Evolutionary conservation across 805 yeast genomes (phyloP), one percentile per base, ranked within the genome.

Genomic region (Metschnikowia baotianmanensis): DNA sequence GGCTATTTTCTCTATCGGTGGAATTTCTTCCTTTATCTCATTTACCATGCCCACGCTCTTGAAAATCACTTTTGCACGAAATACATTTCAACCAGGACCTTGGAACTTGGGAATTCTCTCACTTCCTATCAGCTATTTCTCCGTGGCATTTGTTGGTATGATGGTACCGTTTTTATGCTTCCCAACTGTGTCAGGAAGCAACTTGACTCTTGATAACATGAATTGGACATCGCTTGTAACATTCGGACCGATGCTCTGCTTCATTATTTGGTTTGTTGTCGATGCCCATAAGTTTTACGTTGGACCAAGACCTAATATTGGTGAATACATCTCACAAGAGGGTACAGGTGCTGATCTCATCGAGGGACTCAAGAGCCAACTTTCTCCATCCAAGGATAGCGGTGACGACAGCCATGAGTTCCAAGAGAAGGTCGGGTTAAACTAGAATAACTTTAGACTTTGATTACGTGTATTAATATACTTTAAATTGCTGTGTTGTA

Each of bases 1-100:
- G 22, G 88, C 88, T 31, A 80, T 81, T 45, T 82, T 82, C 63
- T 79, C 86, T 2, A 84, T 82, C 34, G 85, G 86, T 23, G 86
- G 86, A 32, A 80, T 82, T 53, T 76, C 83, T 11, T 77, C 83
- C 0, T 80, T 80, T 52, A 71, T 82, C 43, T 81, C 87, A 3
- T 82, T 82, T 61, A 71, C 77, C n/a, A 65, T 78, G 50, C 88
- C 88, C 10, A 77, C 81, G 15, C 52, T 77, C 7, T 69, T 82
- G 43, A 76, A 79, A 55, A 74, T 78, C 51, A 74, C 82, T 4
- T 76, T 73, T 52, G 73, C 80, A 3, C 61, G 75, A 42, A 63
- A 71, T 27, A 60, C 67, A 1, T 82, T 82, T 64, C 63, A 63
- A 47, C 78, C 77, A 1, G 88, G 88, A 3, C 87, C 87, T 5